phyloP scores from a whole-genome alignment of 331 rosid genomes.

The Malus hybrid region DNA sequence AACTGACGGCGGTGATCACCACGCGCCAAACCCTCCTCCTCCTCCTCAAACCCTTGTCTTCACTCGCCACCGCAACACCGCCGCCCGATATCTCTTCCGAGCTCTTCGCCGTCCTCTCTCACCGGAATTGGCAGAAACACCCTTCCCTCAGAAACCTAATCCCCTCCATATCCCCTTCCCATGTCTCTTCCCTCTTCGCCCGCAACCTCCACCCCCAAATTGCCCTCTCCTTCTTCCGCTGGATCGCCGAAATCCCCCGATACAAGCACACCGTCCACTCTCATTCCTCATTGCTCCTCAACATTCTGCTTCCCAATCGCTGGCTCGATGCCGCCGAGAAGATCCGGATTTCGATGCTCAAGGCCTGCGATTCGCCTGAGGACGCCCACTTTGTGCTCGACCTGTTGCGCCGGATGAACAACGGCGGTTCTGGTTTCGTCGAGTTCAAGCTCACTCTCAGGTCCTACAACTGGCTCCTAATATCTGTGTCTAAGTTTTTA shows the following conservation, averaged over 20 bases:
- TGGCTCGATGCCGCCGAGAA: not conserved
- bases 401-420: not conserved
- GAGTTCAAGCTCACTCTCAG: conserved; percentile 4
- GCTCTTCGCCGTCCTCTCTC: not conserved
- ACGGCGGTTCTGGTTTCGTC: not conserved
- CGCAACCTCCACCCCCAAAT: not conserved
- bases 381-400: not conserved
- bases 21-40: not conserved
- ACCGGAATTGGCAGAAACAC: not conserved
- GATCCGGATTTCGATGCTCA: conserved; percentile 8
- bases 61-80: not conserved
- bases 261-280: not conserved
- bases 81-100: not conserved
- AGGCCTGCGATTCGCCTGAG: not conserved
- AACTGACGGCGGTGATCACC: not conserved
- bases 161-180: not conserved
- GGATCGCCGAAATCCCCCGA: not conserved
- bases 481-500: not conserved
- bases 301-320: conserved; percentile 3
- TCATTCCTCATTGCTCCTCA: conserved; percentile 6
- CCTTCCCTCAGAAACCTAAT: not conserved
- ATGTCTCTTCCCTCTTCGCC: not conserved
- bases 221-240: not conserved
- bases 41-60: not conserved
- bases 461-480: not conserved